phyloP scores from a whole-genome alignment of 345 rosid species.

The Aquilaria yunnanensis region DNA sequence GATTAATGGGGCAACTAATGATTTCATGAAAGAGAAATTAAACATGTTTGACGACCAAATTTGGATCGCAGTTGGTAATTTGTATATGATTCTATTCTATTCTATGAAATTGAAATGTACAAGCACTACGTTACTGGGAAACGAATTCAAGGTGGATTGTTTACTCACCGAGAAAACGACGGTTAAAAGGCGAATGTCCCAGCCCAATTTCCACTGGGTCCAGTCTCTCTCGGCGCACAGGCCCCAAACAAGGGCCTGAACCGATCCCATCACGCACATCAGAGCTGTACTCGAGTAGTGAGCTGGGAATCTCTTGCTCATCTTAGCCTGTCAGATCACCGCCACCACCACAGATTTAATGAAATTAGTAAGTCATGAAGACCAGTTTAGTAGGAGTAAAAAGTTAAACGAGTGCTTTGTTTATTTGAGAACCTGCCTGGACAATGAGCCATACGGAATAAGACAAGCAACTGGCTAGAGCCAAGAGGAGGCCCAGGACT shows the following conservation, averaged over 20 bases:
- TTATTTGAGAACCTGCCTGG: constrained; percentile 24
- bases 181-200: constrained; percentile 42
- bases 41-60: no score
- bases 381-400: no score
- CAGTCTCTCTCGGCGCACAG: constrained; percentile 37
- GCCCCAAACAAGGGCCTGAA: constrained; percentile 30
- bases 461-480: constrained; percentile 23
- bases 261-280: constrained; percentile 35
- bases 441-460: constrained; percentile 34
- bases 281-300: constrained; percentile 43
- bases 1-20: no score
- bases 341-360: neutral
- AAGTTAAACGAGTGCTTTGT: no score
- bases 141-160: no score
- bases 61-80: no score
- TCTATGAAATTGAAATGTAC: no score
- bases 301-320: constrained; percentile 36
- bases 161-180: constrained; percentile 31
- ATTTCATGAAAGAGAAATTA: no score
- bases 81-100: no score
- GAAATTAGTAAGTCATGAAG: neutral
- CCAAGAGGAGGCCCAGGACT: constrained; percentile 19
- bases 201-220: constrained; percentile 54
- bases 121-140: neutral
- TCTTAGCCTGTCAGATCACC: constrained; percentile 28